Evolutionary conservation across 1,284 basidiomycete genomes (phyloP).

Genomic region (Pterula multifida): DNA sequence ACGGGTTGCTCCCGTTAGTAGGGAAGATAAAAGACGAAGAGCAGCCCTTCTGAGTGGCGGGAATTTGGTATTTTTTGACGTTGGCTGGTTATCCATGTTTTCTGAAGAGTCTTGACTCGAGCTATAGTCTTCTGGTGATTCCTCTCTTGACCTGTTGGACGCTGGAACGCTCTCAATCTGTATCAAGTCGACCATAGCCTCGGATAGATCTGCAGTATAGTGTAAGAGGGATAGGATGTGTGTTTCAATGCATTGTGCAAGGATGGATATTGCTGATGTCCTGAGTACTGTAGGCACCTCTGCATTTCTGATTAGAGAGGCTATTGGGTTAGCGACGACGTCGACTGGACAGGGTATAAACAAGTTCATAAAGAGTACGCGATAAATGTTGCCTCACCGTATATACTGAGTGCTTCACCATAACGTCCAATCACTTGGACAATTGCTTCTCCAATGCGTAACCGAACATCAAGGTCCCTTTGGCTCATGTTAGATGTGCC

Average conservation of each 20-base stretch:
- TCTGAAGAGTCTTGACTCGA: constrained; percentile 10
- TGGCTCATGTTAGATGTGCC: constrained; percentile 35
- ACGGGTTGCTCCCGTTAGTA: constrained; percentile 42
- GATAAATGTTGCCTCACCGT: constrained; percentile 38
- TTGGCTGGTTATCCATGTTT: constrained; percentile 43
- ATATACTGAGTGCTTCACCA: constrained; percentile 56
- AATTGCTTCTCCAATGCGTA: constrained; percentile 85
- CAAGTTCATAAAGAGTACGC: constrained; percentile 4
- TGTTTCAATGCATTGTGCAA: constrained; percentile 62
- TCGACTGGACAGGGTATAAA: constrained; percentile 34
- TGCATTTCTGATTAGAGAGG: constrained; percentile 42
- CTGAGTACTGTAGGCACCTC: constrained; percentile 63
- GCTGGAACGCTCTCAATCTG: constrained; percentile 54
- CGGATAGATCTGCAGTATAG: constrained; percentile 50
- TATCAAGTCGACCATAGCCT: constrained; percentile 67
- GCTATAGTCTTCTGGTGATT: constrained; percentile 10
- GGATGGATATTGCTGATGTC: constrained; percentile 73
- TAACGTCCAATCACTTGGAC: constrained; percentile 67
- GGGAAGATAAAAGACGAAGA: constrained; percentile 61
- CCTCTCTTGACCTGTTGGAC: constrained; percentile 11
- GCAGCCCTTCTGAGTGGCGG: constrained; percentile 76
- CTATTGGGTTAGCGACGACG: constrained; percentile 60
- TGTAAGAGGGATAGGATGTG: constrained; percentile 49
- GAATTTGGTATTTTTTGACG: constrained; percentile 48
- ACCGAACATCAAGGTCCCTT: constrained; percentile 64